Evolutionary conservation across 129 eudicot genomes (phyloP).

Genomic region (Pulicaria dysenterica): DNA sequence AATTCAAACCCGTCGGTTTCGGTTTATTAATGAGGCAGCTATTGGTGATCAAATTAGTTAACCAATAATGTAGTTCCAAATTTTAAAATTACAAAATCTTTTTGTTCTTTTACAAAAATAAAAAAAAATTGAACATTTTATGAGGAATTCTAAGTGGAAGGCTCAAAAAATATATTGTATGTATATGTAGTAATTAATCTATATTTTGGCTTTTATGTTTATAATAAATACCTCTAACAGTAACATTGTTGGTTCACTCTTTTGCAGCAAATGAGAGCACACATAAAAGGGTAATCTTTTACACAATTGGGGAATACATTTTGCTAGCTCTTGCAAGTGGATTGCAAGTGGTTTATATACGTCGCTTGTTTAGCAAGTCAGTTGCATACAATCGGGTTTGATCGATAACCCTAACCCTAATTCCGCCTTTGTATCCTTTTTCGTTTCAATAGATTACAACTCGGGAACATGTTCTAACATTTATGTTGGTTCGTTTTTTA

Average conservation of each 20-base stretch:
- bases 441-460: constrained; percentile 23
- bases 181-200: no score
- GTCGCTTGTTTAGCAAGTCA: constrained; percentile 81
- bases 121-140: no score
- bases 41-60: no score
- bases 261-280: constrained; percentile 97
- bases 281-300: constrained; percentile 73
- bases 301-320: constrained; percentile 85
- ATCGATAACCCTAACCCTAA: constrained; percentile 12
- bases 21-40: no score
- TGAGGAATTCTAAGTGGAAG: no score
- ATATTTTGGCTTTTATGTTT: no score
- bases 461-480: constrained; percentile 33
- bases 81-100: no score
- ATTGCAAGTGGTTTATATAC: constrained; percentile 79
- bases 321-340: constrained; percentile 78
- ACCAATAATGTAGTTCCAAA: no score
- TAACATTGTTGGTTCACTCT: constrained; percentile 23
- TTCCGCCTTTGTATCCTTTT: background rate
- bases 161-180: no score
- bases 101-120: no score
- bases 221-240: no score
- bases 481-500: constrained; percentile 30
- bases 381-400: constrained; percentile 84
- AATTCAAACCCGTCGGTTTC: no score